Base-by-base conservation (phyloP, 441 rosid species). In the Mallotus repandus region DNA sequence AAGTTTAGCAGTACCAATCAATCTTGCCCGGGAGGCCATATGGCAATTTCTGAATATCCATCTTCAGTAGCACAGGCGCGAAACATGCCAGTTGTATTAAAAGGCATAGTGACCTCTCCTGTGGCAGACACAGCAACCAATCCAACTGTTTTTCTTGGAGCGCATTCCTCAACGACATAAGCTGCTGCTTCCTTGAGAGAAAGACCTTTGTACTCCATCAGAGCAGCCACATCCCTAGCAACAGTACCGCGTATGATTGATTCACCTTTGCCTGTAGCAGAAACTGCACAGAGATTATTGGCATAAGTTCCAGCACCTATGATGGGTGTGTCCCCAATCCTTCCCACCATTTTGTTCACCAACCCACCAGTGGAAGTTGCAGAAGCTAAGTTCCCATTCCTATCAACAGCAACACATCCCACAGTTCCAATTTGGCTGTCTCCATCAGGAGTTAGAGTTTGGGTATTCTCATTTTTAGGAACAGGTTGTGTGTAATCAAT, bases 251-350 rank as follows among this genome's bases (percentile, higher is more conserved):
- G 84, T 25, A 95, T 95, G 16, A 95, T 93, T 38, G 82, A 83
- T 76, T 95, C 97, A 56, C 98, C 99, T 86, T 48, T 91, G 68
- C 99, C 98, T 0, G 99, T 95, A 1, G 97, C 89, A 16, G 99
- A 93, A 71, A 95, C 85, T 0, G 99, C 99, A 78, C 97, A 95
- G 45, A 92, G 80, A 69, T 79, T 77, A 82, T 95, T 95, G 7
- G 99, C 98, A 46, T 89, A 95, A 0, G 97, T 95, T 64, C 99
- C 99, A 11, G 98, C 86, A 9, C 99, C 98, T 48, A 95, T 88
- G 15, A 95, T 11, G 2, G 98, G 97, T 2, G 99, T 83, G 76
- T 95, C 99, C 57, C 98, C 97, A 46, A 95, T 88, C 82, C 99
- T 85, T 18, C 99, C 99, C 68, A 81, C 91, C 99, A 93, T 93